Conservation (phyloP, 129 eudicot genomes). For the Centrapalus pauciflorus region DNA sequence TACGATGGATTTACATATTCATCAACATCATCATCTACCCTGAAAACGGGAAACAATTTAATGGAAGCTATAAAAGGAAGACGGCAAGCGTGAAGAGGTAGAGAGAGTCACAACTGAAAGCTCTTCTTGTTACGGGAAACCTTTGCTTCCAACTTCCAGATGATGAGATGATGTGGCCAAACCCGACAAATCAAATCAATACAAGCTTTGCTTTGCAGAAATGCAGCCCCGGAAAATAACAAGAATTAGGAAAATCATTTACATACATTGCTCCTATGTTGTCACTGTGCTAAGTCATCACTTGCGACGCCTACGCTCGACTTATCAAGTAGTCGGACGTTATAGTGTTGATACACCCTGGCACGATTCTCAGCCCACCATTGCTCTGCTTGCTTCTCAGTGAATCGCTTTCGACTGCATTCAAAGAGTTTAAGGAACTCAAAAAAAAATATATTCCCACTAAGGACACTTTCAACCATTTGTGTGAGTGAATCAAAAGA, state of each 20-base stretch:
- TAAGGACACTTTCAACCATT: neutral
- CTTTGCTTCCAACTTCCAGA: constrained; percentile 24
- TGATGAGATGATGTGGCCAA: constrained; percentile 32
- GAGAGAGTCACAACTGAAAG: constrained; percentile 22
- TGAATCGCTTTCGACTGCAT: constrained; percentile 77
- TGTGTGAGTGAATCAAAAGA: neutral
- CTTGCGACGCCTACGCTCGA: constrained; percentile 66
- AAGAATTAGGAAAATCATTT: constrained; percentile 16
- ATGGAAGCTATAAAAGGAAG: constrained; percentile 20
- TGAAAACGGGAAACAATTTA: constrained; percentile 12
- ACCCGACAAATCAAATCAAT: constrained; percentile 20
- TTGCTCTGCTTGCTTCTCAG: constrained; percentile 86
- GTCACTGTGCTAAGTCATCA: constrained; percentile 49
- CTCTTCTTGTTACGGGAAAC: constrained; percentile 27
- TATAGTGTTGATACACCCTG: constrained; percentile 68
- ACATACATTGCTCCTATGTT: constrained; percentile 11
- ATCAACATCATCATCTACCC: constrained; percentile 42
- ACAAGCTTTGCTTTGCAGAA: constrained; percentile 19
- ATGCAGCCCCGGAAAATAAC: constrained; percentile 1
- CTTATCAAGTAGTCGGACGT: constrained; percentile 59
- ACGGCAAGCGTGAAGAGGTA: too few species aligned
- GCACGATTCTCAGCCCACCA: constrained; percentile 90
- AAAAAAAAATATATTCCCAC: neutral
- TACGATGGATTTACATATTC: constrained; percentile 52
- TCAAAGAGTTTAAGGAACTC: neutral